A percentile compares a stretch with the other conserved stretches of the same genome.
Evolutionary conservation across 2,329 filamentous ascomycete genomes (phyloP).

Genomic region (Cercospora berteroae): DNA sequence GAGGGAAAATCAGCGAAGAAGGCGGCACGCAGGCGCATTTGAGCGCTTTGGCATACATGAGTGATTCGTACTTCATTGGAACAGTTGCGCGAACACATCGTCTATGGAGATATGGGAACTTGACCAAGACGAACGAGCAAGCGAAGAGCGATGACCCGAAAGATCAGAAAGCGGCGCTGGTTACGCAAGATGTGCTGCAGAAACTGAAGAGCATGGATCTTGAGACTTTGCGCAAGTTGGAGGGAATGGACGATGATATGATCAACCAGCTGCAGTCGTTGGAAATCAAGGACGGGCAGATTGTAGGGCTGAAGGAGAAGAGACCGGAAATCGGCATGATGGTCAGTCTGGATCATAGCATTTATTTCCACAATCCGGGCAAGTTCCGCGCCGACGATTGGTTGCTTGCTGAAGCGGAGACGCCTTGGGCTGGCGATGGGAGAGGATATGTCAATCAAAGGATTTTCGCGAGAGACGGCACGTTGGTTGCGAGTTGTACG

Average conservation of each 20-base stretch:
- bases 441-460: conserved; percentile 72
- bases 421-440: conserved; percentile 75
- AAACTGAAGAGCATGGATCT: conserved; percentile 48
- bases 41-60: conserved; percentile 83
- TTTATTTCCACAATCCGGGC: conserved; percentile 55
- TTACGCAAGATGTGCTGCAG: conserved; percentile 45
- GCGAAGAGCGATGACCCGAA: conserved; percentile 8
- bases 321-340: conserved; percentile 74
- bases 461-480: conserved; percentile 70
- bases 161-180: conserved; percentile 23
- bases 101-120: conserved; percentile 66
- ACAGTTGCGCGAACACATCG: conserved; percentile 79
- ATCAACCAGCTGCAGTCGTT: conserved; percentile 49
- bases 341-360: conserved; percentile 72
- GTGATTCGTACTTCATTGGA: conserved; percentile 86
- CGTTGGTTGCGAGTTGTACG: conserved; percentile 72
- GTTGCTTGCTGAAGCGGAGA: conserved; percentile 79
- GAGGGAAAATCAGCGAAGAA: conserved; percentile 68
- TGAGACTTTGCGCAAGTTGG: conserved; percentile 43
- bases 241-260: conserved; percentile 52
- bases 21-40: conserved; percentile 80
- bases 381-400: conserved; percentile 60
- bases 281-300: conserved; percentile 39
- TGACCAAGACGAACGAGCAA: conserved; percentile 23
- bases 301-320: conserved; percentile 52